Percentiles rank a stretch among this genome's conserved stretches.
These are phyloP conservation scores for Kazachstania psychrophila DNA, from an alignment of 805 yeast genomes.

Conservation along the genomic window DNA sequence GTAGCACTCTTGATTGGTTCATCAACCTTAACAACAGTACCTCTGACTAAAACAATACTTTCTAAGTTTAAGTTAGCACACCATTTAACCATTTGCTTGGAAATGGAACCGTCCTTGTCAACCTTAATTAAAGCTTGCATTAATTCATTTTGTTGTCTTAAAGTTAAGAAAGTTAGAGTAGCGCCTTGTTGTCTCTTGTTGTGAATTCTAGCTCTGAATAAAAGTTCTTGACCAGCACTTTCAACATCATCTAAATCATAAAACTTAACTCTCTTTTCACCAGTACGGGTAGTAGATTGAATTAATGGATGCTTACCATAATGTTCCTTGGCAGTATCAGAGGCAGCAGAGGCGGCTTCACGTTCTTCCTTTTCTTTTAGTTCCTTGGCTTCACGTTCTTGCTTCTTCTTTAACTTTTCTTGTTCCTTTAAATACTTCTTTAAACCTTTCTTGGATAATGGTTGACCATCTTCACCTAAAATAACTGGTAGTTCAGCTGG, in stretches of 20 bases:
- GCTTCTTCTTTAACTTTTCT: slow-evolving; percentile 88
- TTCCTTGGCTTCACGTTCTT: slow-evolving; percentile 80
- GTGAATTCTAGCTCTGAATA: slow-evolving; percentile 91
- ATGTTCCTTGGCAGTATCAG: slow-evolving; percentile 79
- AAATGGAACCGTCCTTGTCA: slow-evolving; percentile 56
- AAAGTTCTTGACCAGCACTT: slow-evolving; percentile 64
- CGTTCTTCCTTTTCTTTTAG: slow-evolving; percentile 82
- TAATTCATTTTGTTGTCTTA: slow-evolving; percentile 79
- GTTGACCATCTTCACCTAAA: slow-evolving; percentile 76
- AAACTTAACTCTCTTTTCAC: slow-evolving; percentile 52
- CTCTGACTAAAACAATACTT: slow-evolving; percentile 85
- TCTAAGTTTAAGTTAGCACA: slow-evolving; percentile 77
- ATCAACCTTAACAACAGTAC: slow-evolving; percentile 71
- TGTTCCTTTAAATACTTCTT: slow-evolving; percentile 89
- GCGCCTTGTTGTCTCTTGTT: slow-evolving; percentile 93
- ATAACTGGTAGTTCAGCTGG: slow-evolving; percentile 16
- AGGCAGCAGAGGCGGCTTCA: slow-evolving; percentile 54
- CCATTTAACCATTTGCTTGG: slow-evolving; percentile 97
- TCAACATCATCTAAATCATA: slow-evolving; percentile 34
- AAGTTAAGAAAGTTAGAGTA: slow-evolving; percentile 79
- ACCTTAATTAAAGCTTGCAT: slow-evolving; percentile 81
- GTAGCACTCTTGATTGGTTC: slow-evolving; percentile 87
- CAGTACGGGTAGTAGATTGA: slow-evolving; percentile 67
- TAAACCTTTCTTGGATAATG: slow-evolving; percentile 85
- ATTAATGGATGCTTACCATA: slow-evolving; percentile 86